Evolutionary conservation across 1,284 basidiomycete genomes (phyloP).

Genomic region (Irpex sp.): DNA sequence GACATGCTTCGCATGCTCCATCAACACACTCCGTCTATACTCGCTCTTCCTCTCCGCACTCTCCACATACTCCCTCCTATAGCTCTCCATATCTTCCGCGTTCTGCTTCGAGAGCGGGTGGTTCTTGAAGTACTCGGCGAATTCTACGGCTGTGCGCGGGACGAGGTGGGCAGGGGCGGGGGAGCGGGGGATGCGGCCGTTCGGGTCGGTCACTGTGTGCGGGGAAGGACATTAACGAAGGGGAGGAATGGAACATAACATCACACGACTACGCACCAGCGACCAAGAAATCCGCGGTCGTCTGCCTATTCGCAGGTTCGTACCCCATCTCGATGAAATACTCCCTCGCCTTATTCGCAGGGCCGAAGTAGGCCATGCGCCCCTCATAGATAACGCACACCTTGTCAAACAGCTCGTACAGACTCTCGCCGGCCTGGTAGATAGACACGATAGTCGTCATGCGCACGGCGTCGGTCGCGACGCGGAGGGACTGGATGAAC

Average conservation of each 20-base stretch:
- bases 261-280: constrained; percentile 24
- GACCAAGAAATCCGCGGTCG: constrained; percentile 59
- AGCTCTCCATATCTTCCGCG: constrained; percentile 41
- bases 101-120: constrained; percentile 38
- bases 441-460: constrained; percentile 54
- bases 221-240: background rate
- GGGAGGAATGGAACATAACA: background rate
- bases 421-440: constrained; percentile 56
- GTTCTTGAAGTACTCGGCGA: constrained; percentile 42
- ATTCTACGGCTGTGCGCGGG: constrained; percentile 49
- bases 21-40: constrained; percentile 47
- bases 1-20: constrained; percentile 43
- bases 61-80: constrained; percentile 34
- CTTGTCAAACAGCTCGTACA: constrained; percentile 56
- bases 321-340: constrained; percentile 67
- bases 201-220: constrained; percentile 25
- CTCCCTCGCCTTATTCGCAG: constrained; percentile 44
- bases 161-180: constrained; percentile 36
- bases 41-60: constrained; percentile 26
- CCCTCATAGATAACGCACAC: constrained; percentile 63
- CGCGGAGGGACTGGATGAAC: constrained; percentile 52
- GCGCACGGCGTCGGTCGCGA: constrained; percentile 48
- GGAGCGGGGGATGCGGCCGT: constrained; percentile 42
- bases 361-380: constrained; percentile 61
- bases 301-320: constrained; percentile 49